Conservation (phyloP, 805 yeast species). For the Candida ulmi region DNA sequence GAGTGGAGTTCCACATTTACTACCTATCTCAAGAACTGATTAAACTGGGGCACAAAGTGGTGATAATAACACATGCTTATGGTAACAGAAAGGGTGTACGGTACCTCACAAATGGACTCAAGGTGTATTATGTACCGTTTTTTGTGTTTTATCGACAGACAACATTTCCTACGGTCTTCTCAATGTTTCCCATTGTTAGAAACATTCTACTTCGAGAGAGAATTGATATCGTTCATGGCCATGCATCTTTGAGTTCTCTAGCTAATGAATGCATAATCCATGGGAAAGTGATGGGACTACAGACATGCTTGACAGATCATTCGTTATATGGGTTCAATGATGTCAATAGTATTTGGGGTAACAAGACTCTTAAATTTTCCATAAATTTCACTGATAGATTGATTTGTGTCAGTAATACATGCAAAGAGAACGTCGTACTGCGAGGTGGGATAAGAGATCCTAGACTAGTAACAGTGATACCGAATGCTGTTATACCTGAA, state of each 20-base stretch:
- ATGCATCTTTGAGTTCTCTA: constrained; percentile 80
- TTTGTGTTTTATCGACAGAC: constrained; percentile 76
- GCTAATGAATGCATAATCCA: constrained; percentile 92
- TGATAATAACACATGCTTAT: constrained; percentile 86
- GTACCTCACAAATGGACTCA: constrained; percentile 80
- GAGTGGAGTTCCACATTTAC: constrained; percentile 92
- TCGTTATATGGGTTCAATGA: constrained; percentile 92
- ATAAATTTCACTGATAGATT: constrained; percentile 84
- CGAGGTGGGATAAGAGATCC: constrained; percentile 77
- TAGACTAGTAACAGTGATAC: constrained; percentile 75
- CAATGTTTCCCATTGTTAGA: constrained; percentile 79
- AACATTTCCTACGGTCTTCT: constrained; percentile 84
- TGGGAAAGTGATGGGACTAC: constrained; percentile 86
- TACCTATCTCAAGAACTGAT: constrained; percentile 83
- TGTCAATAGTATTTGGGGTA: constrained; percentile 76
- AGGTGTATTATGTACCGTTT: constrained; percentile 87
- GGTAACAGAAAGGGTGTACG: constrained; percentile 80
- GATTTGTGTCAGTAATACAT: constrained; percentile 94
- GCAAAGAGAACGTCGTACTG: constrained; percentile 91
- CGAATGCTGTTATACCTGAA: constrained; percentile 86
- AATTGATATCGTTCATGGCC: constrained; percentile 91
- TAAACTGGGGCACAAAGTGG: constrained; percentile 76
- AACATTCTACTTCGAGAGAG: constrained; percentile 81
- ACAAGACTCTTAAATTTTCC: constrained; percentile 79
- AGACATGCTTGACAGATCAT: constrained; percentile 92